Conservation (phyloP, 2,329 filamentous ascomycete species). For the Ophiostoma montium region DNA sequence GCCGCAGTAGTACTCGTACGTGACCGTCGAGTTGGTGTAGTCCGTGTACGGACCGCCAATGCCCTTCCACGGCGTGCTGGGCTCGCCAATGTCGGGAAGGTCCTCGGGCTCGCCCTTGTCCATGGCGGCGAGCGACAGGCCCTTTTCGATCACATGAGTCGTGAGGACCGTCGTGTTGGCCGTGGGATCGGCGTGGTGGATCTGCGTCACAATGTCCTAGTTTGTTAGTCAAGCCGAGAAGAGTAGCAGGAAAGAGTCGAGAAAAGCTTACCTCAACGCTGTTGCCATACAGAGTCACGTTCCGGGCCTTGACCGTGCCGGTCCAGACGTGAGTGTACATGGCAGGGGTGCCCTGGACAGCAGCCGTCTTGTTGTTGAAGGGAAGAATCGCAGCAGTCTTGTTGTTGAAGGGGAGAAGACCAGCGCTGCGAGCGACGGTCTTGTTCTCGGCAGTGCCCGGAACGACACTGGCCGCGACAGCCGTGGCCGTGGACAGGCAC, state of each 20-base stretch:
- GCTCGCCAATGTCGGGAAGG: constrained; percentile 7
- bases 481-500: background rate
- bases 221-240: background rate
- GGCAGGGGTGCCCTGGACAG: background rate
- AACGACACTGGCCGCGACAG: background rate
- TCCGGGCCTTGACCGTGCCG: background rate
- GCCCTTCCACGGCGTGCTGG: background rate
- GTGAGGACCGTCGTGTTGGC: background rate
- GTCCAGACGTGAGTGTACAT: constrained; percentile 1
- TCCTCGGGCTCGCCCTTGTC: constrained; percentile 6
- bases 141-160: background rate
- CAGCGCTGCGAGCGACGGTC: no score
- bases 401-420: background rate
- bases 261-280: background rate
- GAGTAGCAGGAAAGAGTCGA: background rate
- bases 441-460: no score
- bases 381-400: background rate
- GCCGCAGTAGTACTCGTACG: constrained; percentile 8
- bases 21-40: background rate
- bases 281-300: background rate
- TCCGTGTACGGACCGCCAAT: constrained; percentile 1
- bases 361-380: background rate
- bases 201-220: constrained; percentile 2
- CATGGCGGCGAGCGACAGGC: background rate
- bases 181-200: background rate